Percentiles rank a stretch among this genome's conserved stretches.
These are phyloP conservation scores for Leptographium flavum DNA, from an alignment of 2,329 filamentous ascomycete species.

Conservation along the genomic window DNA sequence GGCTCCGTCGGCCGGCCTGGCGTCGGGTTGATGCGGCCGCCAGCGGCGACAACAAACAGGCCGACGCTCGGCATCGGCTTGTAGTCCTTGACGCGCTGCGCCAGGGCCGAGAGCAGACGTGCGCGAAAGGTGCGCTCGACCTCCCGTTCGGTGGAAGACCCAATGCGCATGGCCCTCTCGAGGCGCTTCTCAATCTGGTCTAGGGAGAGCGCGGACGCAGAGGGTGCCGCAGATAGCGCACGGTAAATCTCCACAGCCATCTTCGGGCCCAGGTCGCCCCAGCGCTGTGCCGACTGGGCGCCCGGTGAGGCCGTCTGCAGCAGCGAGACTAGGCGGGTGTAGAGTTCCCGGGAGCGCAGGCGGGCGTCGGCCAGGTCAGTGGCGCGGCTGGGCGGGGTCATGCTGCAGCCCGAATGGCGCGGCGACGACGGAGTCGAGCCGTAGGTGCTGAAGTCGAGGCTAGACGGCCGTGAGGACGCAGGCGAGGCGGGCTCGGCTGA, in stretches of 20 bases:
- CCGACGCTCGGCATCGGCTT: slow-evolving; percentile 35
- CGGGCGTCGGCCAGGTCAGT: slow-evolving; percentile 25
- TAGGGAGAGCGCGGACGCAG: not conserved
- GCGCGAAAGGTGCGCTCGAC: slow-evolving; percentile 34
- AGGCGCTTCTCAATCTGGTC: slow-evolving; percentile 9
- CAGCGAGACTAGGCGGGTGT: slow-evolving; percentile 38
- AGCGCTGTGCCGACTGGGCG: slow-evolving; percentile 27
- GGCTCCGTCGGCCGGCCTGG: slow-evolving; percentile 17
- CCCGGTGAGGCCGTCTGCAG: slow-evolving; percentile 34
- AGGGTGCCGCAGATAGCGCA: slow-evolving; percentile 14
- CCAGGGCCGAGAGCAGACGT: slow-evolving; percentile 33
- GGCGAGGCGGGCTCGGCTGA: slow-evolving; percentile 9
- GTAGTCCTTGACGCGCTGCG: slow-evolving; percentile 35
- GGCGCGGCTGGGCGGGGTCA: slow-evolving; percentile 11
- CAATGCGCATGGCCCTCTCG: not conserved
- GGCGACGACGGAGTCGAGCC: slow-evolving; percentile 37
- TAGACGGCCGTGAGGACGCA: slow-evolving; percentile 33
- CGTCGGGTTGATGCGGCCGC: slow-evolving; percentile 25
- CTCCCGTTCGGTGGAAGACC: slow-evolving; percentile 16
- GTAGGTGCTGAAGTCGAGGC: slow-evolving; percentile 33
- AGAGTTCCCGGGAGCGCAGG: slow-evolving; percentile 31
- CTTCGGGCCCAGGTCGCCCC: slow-evolving; percentile 36
- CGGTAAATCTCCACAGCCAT: slow-evolving; percentile 45
- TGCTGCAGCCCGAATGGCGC: slow-evolving; percentile 21
- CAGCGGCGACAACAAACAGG: slow-evolving; percentile 41